phyloP scores from a whole-genome alignment of 139 green algal species.

The Coelastrella sp. region DNA sequence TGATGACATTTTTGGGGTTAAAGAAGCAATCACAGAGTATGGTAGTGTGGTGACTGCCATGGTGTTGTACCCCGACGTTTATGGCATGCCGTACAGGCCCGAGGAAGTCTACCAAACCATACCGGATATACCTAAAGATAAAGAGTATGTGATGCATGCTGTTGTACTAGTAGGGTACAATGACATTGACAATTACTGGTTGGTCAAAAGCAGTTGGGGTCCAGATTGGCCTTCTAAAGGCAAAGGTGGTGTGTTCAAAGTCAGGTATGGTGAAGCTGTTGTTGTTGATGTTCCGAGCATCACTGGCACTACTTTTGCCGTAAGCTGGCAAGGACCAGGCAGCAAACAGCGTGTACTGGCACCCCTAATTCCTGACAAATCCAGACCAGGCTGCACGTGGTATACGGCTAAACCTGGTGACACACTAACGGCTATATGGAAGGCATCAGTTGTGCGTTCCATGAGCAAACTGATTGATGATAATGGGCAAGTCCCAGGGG shows the following conservation, averaged over 20 bases:
- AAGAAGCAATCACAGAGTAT: not conserved
- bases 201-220: constrained; percentile 9
- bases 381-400: not conserved
- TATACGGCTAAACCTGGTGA: not conserved
- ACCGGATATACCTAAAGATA: not conserved
- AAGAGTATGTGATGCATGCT: not conserved
- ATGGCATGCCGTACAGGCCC: not conserved
- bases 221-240: not conserved
- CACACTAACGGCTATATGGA: not conserved
- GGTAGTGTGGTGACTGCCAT: not conserved
- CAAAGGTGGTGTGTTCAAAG: not conserved
- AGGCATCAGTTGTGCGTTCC: not conserved
- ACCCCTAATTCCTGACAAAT: not conserved
- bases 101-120: not conserved
- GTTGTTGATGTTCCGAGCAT: not conserved
- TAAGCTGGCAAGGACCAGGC: not conserved
- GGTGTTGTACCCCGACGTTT: not conserved
- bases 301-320: not conserved
- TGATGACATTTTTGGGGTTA: not conserved
- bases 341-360: not conserved
- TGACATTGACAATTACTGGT: not conserved
- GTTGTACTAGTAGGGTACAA: not conserved
- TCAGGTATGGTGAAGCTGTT: not conserved
- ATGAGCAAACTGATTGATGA: not conserved
- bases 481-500: not conserved